A percentile compares a stretch with the other conserved stretches of the same genome.
Conservation (phyloP, 805 yeast genomes). For the Yarrowia divulgata region DNA sequence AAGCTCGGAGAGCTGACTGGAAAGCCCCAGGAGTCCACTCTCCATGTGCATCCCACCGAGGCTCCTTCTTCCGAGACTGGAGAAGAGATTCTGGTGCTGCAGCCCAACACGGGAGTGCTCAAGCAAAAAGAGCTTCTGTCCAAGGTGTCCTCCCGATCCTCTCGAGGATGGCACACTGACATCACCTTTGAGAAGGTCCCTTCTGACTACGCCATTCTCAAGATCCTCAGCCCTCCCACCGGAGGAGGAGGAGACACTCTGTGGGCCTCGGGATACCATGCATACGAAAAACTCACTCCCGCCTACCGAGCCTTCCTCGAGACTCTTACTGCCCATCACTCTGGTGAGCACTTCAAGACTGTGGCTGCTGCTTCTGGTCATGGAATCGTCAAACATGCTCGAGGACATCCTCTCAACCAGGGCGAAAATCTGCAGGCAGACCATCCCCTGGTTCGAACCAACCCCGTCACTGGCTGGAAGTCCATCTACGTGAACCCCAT, state of each 20-base stretch:
- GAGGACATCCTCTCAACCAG: constrained; percentile 48
- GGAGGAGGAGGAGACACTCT: constrained; percentile 60
- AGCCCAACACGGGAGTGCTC: constrained; percentile 1
- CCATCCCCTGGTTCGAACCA: constrained; percentile 69
- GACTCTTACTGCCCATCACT: constrained; percentile 48
- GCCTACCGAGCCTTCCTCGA: constrained; percentile 57
- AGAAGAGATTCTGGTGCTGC: constrained; percentile 42
- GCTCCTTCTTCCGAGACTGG: constrained; percentile 47
- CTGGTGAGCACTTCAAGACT: constrained; percentile 43
- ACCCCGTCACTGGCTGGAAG: constrained; percentile 73
- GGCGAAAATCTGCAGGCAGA: constrained; percentile 45
- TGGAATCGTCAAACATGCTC: constrained; percentile 41
- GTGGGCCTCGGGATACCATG: constrained; percentile 62
- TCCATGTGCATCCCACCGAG: constrained; percentile 50
- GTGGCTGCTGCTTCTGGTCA: constrained; percentile 38
- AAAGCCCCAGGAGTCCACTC: constrained; percentile 46
- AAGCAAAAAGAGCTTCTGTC: not conserved
- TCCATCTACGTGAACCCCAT: constrained; percentile 61
- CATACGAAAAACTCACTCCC: constrained; percentile 61
- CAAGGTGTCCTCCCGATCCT: constrained; percentile 6
- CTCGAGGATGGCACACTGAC: constrained; percentile 72
- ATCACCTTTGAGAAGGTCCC: constrained; percentile 79
- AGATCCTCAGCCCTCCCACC: constrained; percentile 66
- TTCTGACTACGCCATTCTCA: constrained; percentile 73
- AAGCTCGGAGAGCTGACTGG: constrained; percentile 48